Conservation (phyloP, 2,329 filamentous ascomycete genomes). For the Pezicula carpinea region DNA sequence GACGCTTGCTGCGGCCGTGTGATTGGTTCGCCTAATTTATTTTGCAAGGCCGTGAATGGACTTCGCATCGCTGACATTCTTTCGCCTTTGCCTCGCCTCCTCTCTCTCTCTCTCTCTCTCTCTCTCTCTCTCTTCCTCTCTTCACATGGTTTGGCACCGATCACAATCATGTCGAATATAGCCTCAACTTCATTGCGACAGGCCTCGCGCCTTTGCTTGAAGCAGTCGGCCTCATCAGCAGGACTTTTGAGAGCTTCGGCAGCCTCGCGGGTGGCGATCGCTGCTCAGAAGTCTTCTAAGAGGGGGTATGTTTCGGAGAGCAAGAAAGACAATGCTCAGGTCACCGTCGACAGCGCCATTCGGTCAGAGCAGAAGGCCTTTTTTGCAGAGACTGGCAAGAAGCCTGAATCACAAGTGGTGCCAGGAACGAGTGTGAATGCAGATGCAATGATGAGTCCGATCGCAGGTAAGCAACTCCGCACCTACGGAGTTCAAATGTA, state of each 20-base stretch:
- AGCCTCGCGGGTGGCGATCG: constrained; percentile 15
- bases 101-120: constrained; percentile 4
- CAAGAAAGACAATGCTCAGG: constrained; percentile 73
- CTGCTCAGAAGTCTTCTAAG: constrained; percentile 25
- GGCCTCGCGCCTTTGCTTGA: constrained; percentile 27
- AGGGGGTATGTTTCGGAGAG: constrained; percentile 82
- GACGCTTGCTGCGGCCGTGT: neutral
- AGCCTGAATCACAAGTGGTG: constrained; percentile 21
- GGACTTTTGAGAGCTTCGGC: constrained; percentile 20
- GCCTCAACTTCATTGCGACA: constrained; percentile 27
- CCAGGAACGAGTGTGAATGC: constrained; percentile 21
- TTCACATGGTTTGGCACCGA: constrained; percentile 6
- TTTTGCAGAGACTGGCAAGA: constrained; percentile 42
- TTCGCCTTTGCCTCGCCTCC: constrained; percentile 4
- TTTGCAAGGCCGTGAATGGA: neutral
- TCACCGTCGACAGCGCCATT: constrained; percentile 78
- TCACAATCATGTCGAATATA: constrained; percentile 23
- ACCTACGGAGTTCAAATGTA: constrained; percentile 10
- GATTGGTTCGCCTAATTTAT: neutral
- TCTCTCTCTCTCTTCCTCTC: constrained; percentile 1
- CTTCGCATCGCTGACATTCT: constrained; percentile 5
- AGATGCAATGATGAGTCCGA: constrained; percentile 72
- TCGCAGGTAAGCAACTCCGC: constrained; percentile 50
- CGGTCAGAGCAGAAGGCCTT: constrained; percentile 83
- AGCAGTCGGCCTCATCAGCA: constrained; percentile 19